A percentile compares a stretch with the other conserved stretches of the same genome.
Evolutionary conservation across 1,284 basidiomycete genomes (phyloP).

Genomic region (Trametes polyzona): DNA sequence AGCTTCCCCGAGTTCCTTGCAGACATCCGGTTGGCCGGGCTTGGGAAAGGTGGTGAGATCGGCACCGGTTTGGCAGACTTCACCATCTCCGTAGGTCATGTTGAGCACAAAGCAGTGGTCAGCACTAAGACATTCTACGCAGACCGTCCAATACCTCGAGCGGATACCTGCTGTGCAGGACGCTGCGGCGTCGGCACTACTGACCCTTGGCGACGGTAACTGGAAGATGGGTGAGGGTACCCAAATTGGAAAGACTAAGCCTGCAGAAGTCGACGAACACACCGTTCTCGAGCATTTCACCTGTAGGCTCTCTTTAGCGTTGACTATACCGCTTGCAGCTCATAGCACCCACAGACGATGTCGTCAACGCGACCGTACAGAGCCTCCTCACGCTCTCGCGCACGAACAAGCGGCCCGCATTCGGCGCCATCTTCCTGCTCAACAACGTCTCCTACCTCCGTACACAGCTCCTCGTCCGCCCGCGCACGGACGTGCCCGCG

Average conservation of each 20-base stretch:
- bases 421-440: conserved; percentile 74
- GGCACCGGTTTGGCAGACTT: conserved; percentile 69
- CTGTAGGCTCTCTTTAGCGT: conserved; percentile 47
- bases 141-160: conserved; percentile 73
- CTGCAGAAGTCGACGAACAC: conserved; percentile 56
- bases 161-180: conserved; percentile 67
- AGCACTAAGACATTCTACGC: not conserved
- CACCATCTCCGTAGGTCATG: conserved; percentile 52
- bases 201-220: conserved; percentile 78
- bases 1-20: conserved; percentile 82
- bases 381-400: conserved; percentile 66
- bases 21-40: conserved; percentile 67
- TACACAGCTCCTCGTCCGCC: conserved; percentile 56
- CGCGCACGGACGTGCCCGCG: conserved; percentile 46
- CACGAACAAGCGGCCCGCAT: conserved; percentile 64
- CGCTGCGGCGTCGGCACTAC: conserved; percentile 65
- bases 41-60: conserved; percentile 51
- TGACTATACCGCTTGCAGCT: not conserved
- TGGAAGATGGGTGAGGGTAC: conserved; percentile 88
- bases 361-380: conserved; percentile 61
- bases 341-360: conserved; percentile 54
- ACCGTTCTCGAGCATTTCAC: conserved; percentile 74
- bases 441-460: conserved; percentile 78
- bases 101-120: not conserved
- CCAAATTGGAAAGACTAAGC: conserved; percentile 56